These are phyloP conservation scores for Kurtzmaniella cleridarum DNA, from an alignment of 805 yeast species.

Conservation along the genomic window DNA sequence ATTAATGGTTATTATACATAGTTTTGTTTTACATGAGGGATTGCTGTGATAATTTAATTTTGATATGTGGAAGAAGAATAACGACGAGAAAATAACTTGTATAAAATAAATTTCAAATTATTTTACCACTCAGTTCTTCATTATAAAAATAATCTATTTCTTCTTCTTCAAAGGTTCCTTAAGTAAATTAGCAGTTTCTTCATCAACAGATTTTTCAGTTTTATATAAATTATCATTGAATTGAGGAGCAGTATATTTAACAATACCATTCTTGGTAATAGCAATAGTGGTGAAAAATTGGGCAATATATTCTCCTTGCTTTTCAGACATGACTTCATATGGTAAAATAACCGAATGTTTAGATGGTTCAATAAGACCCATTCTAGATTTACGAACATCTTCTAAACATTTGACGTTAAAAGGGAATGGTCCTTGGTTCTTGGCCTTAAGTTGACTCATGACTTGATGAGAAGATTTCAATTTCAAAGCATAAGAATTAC, in stretches of 20 bases:
- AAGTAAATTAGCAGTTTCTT: slow-evolving; percentile 41
- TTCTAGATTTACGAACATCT: slow-evolving; percentile 66
- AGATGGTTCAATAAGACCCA: slow-evolving; percentile 68
- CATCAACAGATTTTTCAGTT: slow-evolving; percentile 54
- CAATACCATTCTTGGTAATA: slow-evolving; percentile 65
- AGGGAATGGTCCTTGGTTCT: slow-evolving; percentile 60
- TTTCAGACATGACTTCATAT: slow-evolving; percentile 64
- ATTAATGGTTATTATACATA: too few species aligned
- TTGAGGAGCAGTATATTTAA: slow-evolving; percentile 55
- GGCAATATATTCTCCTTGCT: slow-evolving; percentile 60
- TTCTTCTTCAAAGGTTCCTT: slow-evolving; percentile 47
- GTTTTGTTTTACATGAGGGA: too few species aligned
- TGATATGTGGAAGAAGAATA: too few species aligned
- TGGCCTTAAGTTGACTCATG: slow-evolving; percentile 61
- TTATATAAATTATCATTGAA: slow-evolving; percentile 45
- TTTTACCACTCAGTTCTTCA: too few species aligned
- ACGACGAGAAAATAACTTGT: too few species aligned
- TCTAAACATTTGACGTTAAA: slow-evolving; percentile 59
- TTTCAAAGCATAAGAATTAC: slow-evolving; percentile 61
- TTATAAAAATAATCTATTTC: slow-evolving; percentile 19
- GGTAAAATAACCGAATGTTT: slow-evolving; percentile 63
- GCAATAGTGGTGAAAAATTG: slow-evolving; percentile 75
- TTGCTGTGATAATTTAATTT: too few species aligned
- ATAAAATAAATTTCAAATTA: too few species aligned
- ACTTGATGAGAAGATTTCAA: slow-evolving; percentile 65